Evolutionary conservation across 805 yeast species (phyloP), one percentile per base, ranked within the genome.

Genomic region (Candida krabiensis): DNA sequence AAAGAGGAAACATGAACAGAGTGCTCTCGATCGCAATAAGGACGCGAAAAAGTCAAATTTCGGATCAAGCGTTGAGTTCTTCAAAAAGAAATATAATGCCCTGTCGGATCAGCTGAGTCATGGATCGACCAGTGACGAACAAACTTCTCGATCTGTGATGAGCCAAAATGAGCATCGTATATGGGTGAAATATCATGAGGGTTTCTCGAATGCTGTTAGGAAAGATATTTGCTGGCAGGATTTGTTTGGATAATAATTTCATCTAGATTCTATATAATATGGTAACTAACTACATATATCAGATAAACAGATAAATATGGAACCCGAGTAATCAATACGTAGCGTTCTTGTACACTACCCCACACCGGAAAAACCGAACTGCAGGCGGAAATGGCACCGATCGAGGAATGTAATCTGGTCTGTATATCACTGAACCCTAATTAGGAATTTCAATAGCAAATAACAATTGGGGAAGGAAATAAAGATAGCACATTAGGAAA

Each of bases 141-240:
- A 11, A 9, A 46, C 44, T 18, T 41, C 32, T 14, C 26, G 28
- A 5, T 40, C 47, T 7, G 52, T 49, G 2, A 54, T 46, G 60
- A 37, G 23, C 13, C 39, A 30, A 11, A 61, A 50, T 35, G 64
- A 45, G 28, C 54, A 60, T 21, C 65, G 78, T 50, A 71, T 79
- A 31, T 89, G 96, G 96, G 86, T 89, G n/a, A 87, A 84, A 55
- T 88, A 82, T 56, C 85, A 84, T 46, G 96, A 89, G 62, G 97
- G 97, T 0, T 89, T 83, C 54, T 85, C 95, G 4, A 84, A 87
- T 59, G 97, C 97, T 0, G 97, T 89, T 2, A 66, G 95, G 23
- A 87, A 86, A 53, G 85, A 82, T 37, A 78, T 89, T 17, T 76
- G 81, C 15, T 90, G 96, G 96, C 58, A 65, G 6, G 82, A 76